Percentiles rank a stretch among this genome's conserved stretches.
These are phyloP conservation scores for Rhodotorula babjevae DNA, from an alignment of 768 basidiomycete species.

Conservation along the genomic window DNA sequence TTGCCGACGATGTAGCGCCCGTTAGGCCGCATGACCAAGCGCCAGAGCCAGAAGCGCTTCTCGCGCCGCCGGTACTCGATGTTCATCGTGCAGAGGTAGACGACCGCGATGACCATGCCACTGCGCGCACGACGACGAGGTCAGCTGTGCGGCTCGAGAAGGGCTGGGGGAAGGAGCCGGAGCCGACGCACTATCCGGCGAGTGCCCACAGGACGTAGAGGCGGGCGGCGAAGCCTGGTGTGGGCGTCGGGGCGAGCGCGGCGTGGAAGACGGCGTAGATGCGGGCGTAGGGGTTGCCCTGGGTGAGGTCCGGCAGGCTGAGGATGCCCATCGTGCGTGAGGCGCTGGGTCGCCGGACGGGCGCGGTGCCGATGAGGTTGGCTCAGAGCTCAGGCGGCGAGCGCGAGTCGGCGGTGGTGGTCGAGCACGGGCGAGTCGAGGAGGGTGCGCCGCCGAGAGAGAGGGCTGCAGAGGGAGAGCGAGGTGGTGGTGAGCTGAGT, in stretches of 20 bases:
- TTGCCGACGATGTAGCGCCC: constrained; percentile 15
- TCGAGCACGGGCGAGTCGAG: no score
- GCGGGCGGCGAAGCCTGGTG: background rate
- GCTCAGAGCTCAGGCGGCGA: no score
- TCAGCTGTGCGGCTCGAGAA: no score
- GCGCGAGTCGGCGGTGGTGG: no score
- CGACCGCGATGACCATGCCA: background rate
- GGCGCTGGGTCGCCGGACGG: no score
- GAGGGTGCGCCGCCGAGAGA: no score
- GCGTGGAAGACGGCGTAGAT: background rate
- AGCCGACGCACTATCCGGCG: background rate
- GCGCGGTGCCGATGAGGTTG: background rate
- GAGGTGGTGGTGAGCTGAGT: no score
- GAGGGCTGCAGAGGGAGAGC: no score
- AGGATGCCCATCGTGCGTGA: background rate
- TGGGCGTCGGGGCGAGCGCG: background rate
- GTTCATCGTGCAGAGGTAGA: background rate
- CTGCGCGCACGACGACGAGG: background rate
- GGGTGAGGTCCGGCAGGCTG: background rate
- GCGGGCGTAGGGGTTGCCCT: background rate
- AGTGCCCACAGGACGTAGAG: constrained; percentile 3
- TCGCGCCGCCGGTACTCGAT: constrained; percentile 6
- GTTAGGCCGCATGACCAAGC: background rate
- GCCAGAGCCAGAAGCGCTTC: constrained; percentile 9
- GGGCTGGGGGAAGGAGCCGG: background rate